A percentile compares a stretch with the other conserved stretches of the same genome.
Conservation (phyloP, 2,329 filamentous ascomycete species). For the Thermothelomyces thermophilus region DNA sequence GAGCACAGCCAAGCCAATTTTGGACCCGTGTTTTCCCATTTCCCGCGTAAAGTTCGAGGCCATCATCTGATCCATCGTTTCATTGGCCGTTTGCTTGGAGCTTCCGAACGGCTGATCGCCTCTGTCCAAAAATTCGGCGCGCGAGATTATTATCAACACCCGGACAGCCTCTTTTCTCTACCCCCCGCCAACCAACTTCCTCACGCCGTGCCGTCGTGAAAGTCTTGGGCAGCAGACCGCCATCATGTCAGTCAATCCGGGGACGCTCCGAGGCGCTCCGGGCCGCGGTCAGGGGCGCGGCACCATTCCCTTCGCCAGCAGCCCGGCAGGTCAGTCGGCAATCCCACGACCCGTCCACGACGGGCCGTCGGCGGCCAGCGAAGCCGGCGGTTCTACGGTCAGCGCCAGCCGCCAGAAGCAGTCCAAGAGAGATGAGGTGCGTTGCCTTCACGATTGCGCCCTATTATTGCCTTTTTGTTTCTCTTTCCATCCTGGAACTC, state of each 20-base stretch:
- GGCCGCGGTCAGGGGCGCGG: constrained; percentile 52
- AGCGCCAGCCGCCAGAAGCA: constrained; percentile 95
- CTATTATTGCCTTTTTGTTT: background rate
- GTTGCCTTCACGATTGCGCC: background rate
- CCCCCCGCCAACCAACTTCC: background rate
- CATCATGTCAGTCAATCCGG: constrained; percentile 46
- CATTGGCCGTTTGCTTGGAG: constrained; percentile 20
- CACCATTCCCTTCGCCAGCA: constrained; percentile 54
- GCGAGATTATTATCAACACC: background rate
- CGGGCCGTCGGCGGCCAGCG: constrained; percentile 43
- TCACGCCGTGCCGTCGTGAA: background rate
- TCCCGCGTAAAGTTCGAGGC: constrained; percentile 11
- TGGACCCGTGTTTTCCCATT: constrained; percentile 20
- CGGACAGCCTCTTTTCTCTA: background rate
- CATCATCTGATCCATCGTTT: constrained; percentile 18
- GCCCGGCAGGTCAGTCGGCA: constrained; percentile 50
- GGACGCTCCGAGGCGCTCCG: constrained; percentile 63
- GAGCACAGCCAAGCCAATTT: constrained; percentile 16
- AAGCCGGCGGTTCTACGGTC: constrained; percentile 60
- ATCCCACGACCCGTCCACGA: constrained; percentile 71
- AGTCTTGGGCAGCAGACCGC: constrained; percentile 7
- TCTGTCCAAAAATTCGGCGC: constrained; percentile 8
- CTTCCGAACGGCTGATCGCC: constrained; percentile 6
- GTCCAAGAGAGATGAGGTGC: constrained; percentile 95
- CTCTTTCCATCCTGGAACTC: background rate